Evolutionary conservation across 2,329 filamentous ascomycete genomes (phyloP), one percentile per base, ranked within the genome.

Genomic region (Pestalotiopsis sp.): DNA sequence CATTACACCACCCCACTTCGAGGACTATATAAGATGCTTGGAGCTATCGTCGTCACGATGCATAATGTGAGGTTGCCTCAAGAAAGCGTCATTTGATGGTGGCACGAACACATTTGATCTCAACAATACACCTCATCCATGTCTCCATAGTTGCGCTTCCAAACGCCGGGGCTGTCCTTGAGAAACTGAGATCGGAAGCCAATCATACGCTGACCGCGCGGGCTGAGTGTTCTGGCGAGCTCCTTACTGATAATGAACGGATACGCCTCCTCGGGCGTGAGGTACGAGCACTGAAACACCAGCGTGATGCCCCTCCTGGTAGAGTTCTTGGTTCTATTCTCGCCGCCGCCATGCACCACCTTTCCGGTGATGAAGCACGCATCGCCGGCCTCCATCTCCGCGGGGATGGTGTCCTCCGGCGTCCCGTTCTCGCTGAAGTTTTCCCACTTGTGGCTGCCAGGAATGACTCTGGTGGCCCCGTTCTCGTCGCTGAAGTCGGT

Each of bases 331-430:
- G 77, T 78, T 41, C n/a, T 67, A 68, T 79, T 78, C 11, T 70
- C 74, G n/a, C 77, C 77, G 9, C 74, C 74, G 6, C 77, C 76
- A 65, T 79, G 77, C 20, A 78, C 74, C 4, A 78, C 74, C 73
- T 79, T 79, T 40, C 78, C 76, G 31, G 68, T 73, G 52, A 79
- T 76, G 67, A 78, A 75, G 49, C 73, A 73, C 11, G 74, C 74
- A 66, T 79, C 77, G 12, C 78, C 78, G 0, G 69, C 66, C 14
- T 76, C 68, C 75, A 78, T 78, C 68, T 77, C 77, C 11, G 74
- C 75, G 4, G 72, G 69, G 17, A 73, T 67, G 12, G 69, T 72
- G 20, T 71, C 68, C 27, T 68, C 75, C 4, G 66, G 71, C 2
- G 61, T 68, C 6, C 75, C 73, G 31, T 72, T 73, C 20, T 73